A percentile compares a stretch with the other conserved stretches of the same genome.
Evolutionary conservation across 768 basidiomycete species (phyloP).

Genomic region (Cystobasidium ongulense): DNA sequence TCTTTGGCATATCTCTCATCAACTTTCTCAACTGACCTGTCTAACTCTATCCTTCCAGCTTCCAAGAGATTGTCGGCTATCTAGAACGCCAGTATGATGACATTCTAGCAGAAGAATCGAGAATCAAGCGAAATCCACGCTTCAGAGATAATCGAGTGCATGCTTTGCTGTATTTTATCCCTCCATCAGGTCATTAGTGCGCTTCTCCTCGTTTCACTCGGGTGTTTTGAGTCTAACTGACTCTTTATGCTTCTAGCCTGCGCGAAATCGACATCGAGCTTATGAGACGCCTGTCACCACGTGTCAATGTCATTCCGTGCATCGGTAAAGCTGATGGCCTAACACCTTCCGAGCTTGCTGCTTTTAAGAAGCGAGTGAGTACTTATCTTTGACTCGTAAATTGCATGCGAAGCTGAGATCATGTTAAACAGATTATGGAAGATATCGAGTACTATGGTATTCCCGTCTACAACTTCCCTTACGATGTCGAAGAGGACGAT

Average conservation of each 20-base stretch:
- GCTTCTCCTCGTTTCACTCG: not conserved
- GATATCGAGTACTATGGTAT: constrained; percentile 98
- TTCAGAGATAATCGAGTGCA: constrained; percentile 98
- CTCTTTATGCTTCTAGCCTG: constrained; percentile 48
- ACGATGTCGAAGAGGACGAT: constrained; percentile 97
- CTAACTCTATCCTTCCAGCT: constrained; percentile 51
- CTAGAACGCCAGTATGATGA: constrained; percentile 99
- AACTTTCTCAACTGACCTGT: not conserved
- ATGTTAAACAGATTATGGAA: constrained; percentile 74
- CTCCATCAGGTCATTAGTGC: constrained; percentile 96
- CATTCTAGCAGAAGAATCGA: constrained; percentile 92
- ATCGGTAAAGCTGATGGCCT: constrained; percentile 90
- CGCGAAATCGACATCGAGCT: constrained; percentile 98
- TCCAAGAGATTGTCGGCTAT: constrained; percentile 92
- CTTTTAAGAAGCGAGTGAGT: constrained; percentile 76
- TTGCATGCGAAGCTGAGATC: not conserved
- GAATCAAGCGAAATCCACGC: constrained; percentile 98
- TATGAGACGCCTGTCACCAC: constrained; percentile 93
- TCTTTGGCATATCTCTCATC: not conserved
- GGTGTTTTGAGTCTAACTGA: no score
- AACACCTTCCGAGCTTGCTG: constrained; percentile 82
- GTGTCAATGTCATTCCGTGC: constrained; percentile 98
- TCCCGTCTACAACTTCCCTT: constrained; percentile 98
- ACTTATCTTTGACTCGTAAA: not conserved
- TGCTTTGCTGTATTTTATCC: constrained; percentile 93